phyloP scores from a whole-genome alignment of 1,139 yeast genomes.

The Pneumocystis oryctolagi region DNA sequence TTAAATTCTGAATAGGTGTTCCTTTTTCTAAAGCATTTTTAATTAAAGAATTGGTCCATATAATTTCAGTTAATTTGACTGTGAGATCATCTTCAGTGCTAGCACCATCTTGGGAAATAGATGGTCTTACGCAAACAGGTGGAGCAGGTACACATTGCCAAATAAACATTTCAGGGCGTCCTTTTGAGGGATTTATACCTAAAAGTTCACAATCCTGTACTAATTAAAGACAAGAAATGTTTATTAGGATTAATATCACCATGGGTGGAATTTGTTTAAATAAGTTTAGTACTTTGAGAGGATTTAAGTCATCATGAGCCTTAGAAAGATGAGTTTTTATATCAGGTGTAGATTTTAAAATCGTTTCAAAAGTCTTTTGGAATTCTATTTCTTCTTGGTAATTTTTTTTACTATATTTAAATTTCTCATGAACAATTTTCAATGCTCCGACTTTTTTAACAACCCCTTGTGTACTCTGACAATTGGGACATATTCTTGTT shows the following conservation, averaged over 20 bases:
- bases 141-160: slow-evolving; percentile 98
- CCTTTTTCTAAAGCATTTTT: slow-evolving; percentile 93
- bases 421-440: slow-evolving; percentile 89
- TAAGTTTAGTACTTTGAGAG: slow-evolving; percentile 70
- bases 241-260: background rate
- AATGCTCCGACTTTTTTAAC: slow-evolving; percentile 95
- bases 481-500: slow-evolving; percentile 75
- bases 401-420: slow-evolving; percentile 80
- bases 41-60: slow-evolving; percentile 85
- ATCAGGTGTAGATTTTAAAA: slow-evolving; percentile 73
- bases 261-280: slow-evolving; percentile 73
- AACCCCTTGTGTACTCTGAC: slow-evolving; percentile 87
- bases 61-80: slow-evolving; percentile 88
- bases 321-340: slow-evolving; percentile 73
- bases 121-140: slow-evolving; percentile 96
- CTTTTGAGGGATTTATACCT: slow-evolving; percentile 81
- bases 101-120: slow-evolving; percentile 87
- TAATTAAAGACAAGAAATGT: background rate
- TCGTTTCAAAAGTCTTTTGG: slow-evolving; percentile 52
- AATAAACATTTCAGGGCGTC: slow-evolving; percentile 90
- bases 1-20: slow-evolving; percentile 72
- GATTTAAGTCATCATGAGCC: slow-evolving; percentile 88
- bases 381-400: slow-evolving; percentile 74
- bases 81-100: slow-evolving; percentile 96
- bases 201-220: slow-evolving; percentile 65